A percentile compares a stretch with the other conserved stretches of the same genome.
These are phyloP conservation scores for Diaporthe citri DNA, from an alignment of 2,329 filamentous ascomycete species.

Conservation along the genomic window DNA sequence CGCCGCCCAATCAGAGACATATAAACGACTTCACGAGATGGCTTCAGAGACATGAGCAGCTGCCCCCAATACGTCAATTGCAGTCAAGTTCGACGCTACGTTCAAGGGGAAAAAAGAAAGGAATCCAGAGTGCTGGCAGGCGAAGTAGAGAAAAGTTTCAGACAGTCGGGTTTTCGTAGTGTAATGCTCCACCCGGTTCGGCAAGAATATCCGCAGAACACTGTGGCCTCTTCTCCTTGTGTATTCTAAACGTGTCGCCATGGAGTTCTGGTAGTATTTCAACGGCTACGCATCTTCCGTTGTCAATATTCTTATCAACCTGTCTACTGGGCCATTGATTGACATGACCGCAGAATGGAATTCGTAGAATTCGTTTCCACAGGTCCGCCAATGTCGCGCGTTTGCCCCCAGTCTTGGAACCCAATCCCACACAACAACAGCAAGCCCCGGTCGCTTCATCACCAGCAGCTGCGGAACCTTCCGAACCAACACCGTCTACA, in stretches of 20 bases:
- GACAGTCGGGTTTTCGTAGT: neutral
- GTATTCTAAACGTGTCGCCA: neutral
- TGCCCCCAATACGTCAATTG: neutral
- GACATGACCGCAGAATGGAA: neutral
- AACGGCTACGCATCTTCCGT: neutral
- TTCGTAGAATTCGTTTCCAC: neutral
- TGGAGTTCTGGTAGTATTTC: neutral
- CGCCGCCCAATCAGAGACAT: conserved; percentile 1
- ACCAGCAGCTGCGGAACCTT: neutral
- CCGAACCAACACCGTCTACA: neutral
- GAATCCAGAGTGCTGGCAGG: neutral
- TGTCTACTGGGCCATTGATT: neutral
- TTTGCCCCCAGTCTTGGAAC: neutral
- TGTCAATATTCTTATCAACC: neutral
- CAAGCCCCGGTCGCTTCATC: neutral
- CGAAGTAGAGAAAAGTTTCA: no score
- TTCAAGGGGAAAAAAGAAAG: neutral
- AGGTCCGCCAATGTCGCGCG: neutral
- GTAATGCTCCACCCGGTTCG: neutral
- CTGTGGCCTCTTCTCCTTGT: neutral
- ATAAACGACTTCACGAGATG: neutral
- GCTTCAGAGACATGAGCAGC: neutral
- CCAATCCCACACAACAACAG: neutral
- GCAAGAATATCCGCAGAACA: neutral
- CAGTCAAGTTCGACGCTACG: neutral